Evolutionary conservation across 1,284 basidiomycete genomes (phyloP).

Genomic region (Exobasidium rhododendri): DNA sequence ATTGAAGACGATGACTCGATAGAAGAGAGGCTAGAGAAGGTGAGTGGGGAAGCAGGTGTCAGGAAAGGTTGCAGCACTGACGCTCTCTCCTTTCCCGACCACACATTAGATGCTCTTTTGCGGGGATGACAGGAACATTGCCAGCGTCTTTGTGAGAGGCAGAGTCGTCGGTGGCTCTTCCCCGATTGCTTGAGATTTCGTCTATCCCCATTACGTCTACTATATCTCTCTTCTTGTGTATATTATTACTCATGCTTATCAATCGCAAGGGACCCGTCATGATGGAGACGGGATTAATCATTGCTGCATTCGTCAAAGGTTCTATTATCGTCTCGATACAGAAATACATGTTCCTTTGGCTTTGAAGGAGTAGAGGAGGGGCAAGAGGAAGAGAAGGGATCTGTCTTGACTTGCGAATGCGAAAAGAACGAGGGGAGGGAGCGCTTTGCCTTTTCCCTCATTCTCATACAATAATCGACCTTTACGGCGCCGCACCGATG

Average conservation of each 20-base stretch:
- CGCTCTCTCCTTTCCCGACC: not conserved
- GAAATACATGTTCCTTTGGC: no score
- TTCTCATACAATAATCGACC: no score
- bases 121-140: constrained; percentile 80
- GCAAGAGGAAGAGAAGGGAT: no score
- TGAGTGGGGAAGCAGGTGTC: not conserved
- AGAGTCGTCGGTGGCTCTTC: constrained; percentile 67
- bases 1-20: constrained; percentile 16
- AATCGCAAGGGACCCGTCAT: no score
- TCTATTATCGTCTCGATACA: no score
- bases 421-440: no score
- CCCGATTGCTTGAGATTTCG: constrained; percentile 6
- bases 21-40: constrained; percentile 11
- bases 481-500: not conserved
- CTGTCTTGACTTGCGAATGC: no score
- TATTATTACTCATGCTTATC: not conserved
- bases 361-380: no score
- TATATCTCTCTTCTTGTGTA: not conserved
- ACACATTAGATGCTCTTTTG: constrained; percentile 37
- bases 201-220: not conserved
- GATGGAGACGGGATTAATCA: no score
- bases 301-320: no score
- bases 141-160: constrained; percentile 79
- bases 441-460: no score
- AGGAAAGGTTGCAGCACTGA: not conserved